Base-by-base conservation (phyloP, 2,329 filamentous ascomycete genomes). In the Arthrinium puccinioides region DNA sequence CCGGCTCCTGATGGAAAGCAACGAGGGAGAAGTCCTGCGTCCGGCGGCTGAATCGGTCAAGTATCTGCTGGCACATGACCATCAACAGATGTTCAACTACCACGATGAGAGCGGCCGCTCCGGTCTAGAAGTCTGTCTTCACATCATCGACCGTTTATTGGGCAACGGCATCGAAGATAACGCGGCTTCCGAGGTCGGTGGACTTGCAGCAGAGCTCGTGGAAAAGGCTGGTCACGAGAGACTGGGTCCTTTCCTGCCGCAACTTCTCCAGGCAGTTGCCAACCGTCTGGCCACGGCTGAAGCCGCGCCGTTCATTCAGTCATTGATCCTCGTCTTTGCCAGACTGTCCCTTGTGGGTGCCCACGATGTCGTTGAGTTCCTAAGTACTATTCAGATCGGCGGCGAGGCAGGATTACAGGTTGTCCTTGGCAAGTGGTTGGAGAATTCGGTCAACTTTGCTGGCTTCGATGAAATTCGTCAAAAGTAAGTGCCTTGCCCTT, bases 391-490 rank as follows among this genome's bases (percentile, higher is more conserved):
- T 44, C 76, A 87, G 49, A 84, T 97, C 46, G 77, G 79, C 32
- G 82, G 81, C 14, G 72, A 84, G 54, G 94, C 74, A 52, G 92
- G 89, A n/a, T 67, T 98, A 7, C 79, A 89, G 45, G 81, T 96
- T 18, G 92, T 98, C 4, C 67, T 97, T 47, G 75, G 81, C 62
- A 96, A 97, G 63, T 98, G 92, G 92, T 70, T 98, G 1, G 92
- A 97, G 65, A 95, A 97, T 61, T 95, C 88, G 4, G 77, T 94
- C 60, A 94, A 84, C 60, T 98, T 98, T 63, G 88, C 88, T n/a
- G 92, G 92, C 10, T 98, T 96, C 51, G 89, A 97, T 52, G 90
- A 96, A 60, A 97, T 97, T 50, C 79, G 89, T 49, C 87, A 96
- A 61, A 98, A 97, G 85, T 89, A 68, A 61, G 80, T 68, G n/a